Percentiles rank a stretch among this genome's conserved stretches.
Evolutionary conservation across 208 protist genomes (phyloP).

Genomic region (Borovskyia barvae): DNA sequence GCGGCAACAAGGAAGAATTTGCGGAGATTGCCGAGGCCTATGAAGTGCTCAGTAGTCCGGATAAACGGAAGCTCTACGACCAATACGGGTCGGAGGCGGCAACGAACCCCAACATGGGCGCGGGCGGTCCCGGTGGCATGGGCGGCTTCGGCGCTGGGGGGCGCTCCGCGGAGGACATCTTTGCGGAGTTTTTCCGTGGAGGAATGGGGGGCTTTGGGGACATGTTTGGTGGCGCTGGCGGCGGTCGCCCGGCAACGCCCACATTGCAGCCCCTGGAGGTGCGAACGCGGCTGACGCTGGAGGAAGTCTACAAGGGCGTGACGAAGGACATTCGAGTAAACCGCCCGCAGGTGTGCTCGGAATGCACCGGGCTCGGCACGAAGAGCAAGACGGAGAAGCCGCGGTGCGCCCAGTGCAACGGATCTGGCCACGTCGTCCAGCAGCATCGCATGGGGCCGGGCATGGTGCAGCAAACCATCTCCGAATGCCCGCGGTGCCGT

Average conservation of each 20-base stretch:
- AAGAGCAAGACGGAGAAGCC: slow-evolving; percentile 88
- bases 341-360: slow-evolving; percentile 81
- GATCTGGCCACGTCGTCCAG: slow-evolving; percentile 90
- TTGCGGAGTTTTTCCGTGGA: slow-evolving; percentile 88
- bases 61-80: slow-evolving; percentile 97
- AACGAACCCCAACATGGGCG: slow-evolving; percentile 60
- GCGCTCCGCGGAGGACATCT: slow-evolving; percentile 89
- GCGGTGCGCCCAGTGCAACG: slow-evolving; percentile 92
- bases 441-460: slow-evolving; percentile 95
- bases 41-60: slow-evolving; percentile 94
- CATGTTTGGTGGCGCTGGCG: slow-evolving; percentile 58
- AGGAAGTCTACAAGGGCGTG: slow-evolving; percentile 85
- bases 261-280: slow-evolving; percentile 80
- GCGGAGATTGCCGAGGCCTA: slow-evolving; percentile 94
- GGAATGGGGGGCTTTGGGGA: slow-evolving; percentile 80
- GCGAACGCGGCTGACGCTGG: slow-evolving; percentile 69
- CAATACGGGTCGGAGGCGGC: slow-evolving; percentile 91
- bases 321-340: slow-evolving; percentile 78
- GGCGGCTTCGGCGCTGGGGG: slow-evolving; percentile 51
- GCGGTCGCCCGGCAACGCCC: slow-evolving; percentile 31
- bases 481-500: slow-evolving; percentile 90
- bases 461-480: slow-evolving; percentile 96
- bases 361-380: slow-evolving; percentile 85
- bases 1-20: slow-evolving; percentile 92
- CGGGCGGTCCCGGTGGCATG: slow-evolving; percentile 41